Conservation (phyloP, 768 basidiomycete species). For the Termitomyces sp. region DNA sequence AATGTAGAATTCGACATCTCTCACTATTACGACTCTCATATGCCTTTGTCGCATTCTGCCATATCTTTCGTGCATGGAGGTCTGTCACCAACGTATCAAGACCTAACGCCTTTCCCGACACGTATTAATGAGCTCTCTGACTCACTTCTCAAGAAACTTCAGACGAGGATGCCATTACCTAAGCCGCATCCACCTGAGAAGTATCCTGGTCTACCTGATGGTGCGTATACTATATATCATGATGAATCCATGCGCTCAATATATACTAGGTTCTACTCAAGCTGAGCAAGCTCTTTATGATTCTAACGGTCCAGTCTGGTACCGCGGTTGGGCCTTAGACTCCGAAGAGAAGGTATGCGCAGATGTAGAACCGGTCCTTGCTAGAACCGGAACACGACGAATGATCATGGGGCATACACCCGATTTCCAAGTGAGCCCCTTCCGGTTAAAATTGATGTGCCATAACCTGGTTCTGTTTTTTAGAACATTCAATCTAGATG, state of each 20-base stretch:
- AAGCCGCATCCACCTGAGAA: conserved; percentile 75
- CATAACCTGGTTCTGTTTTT: conserved; percentile 1
- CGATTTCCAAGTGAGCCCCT: conserved; percentile 59
- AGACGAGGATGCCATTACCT: conserved; percentile 59
- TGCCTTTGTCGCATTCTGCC: conserved; percentile 71
- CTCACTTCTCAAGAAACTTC: conserved; percentile 69
- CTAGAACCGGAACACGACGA: conserved; percentile 75
- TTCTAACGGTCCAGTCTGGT: conserved; percentile 87
- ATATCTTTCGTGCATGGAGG: conserved; percentile 95
- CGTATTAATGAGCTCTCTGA: conserved; percentile 75
- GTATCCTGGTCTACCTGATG: conserved; percentile 67
- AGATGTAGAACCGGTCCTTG: conserved; percentile 67
- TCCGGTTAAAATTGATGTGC: neutral
- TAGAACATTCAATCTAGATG: conserved; percentile 84
- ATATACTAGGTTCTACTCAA: conserved; percentile 41
- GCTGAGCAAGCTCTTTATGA: conserved; percentile 75
- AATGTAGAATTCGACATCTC: neutral
- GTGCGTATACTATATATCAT: conserved; percentile 22
- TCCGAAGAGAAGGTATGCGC: conserved; percentile 66
- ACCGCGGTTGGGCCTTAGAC: conserved; percentile 87
- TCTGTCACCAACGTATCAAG: conserved; percentile 70
- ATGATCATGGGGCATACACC: conserved; percentile 99
- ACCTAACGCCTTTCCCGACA: conserved; percentile 79
- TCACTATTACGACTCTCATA: conserved; percentile 27
- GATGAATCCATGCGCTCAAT: conserved; percentile 23